phyloP scores from a whole-genome alignment of 176 grass and related monocot species.

The Ampelocalamus luodianensis region DNA sequence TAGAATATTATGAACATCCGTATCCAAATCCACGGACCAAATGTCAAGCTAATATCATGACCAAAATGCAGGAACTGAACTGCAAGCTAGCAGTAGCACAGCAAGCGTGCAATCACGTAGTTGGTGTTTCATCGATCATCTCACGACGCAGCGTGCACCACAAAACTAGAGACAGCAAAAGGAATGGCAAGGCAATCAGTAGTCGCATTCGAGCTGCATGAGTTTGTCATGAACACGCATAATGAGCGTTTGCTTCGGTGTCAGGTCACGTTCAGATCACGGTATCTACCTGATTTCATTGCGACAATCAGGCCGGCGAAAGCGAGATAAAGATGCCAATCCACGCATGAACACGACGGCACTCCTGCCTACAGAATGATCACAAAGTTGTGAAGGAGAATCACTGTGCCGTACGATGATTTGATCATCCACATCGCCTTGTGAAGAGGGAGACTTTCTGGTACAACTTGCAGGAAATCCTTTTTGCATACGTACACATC shows the following conservation, averaged over 20 bases:
- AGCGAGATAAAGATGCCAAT: conserved; percentile 25
- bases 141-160: not conserved
- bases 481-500: not conserved
- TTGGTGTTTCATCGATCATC: not conserved
- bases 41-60: no score
- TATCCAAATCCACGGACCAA: no score
- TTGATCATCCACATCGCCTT: not conserved
- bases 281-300: not conserved
- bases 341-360: not conserved
- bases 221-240: not conserved
- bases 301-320: not conserved
- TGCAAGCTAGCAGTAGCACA: not conserved
- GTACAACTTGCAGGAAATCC: not conserved
- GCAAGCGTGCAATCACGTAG: not conserved
- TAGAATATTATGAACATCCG: not conserved
- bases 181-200: not conserved
- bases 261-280: conserved; percentile 22
- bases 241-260: not conserved
- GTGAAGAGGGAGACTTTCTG: not conserved
- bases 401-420: not conserved
- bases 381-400: conserved; percentile 15
- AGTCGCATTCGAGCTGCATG: not conserved
- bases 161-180: not conserved
- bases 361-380: conserved; percentile 24
- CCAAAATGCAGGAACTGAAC: not conserved